Conservation (phyloP, 2,329 filamentous ascomycete species). For the Metarhizium brunneum region DNA sequence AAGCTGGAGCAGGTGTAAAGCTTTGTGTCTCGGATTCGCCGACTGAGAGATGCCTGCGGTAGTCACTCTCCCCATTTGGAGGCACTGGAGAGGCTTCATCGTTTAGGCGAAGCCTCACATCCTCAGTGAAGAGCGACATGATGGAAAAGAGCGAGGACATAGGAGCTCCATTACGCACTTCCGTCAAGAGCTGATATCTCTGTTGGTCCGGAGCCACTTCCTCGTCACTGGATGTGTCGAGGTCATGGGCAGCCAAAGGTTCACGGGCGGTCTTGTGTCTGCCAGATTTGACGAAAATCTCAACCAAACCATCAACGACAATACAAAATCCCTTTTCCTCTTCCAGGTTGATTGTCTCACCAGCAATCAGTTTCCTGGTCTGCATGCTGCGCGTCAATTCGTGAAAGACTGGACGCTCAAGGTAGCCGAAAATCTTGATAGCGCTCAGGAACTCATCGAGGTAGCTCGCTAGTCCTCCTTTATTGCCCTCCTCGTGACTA, state of each 20-base stretch:
- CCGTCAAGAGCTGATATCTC: constrained; percentile 88
- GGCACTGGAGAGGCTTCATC: constrained; percentile 38
- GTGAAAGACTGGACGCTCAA: constrained; percentile 94
- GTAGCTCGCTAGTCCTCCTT: constrained; percentile 90
- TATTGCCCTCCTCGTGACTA: constrained; percentile 78
- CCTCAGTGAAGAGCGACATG: constrained; percentile 91
- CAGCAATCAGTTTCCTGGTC: constrained; percentile 89
- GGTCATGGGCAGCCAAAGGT: constrained; percentile 20
- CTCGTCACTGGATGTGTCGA: constrained; percentile 53
- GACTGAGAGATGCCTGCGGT: constrained; percentile 19
- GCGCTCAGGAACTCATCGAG: constrained; percentile 96
- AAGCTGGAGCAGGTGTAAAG: constrained; percentile 9
- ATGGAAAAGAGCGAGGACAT: constrained; percentile 99
- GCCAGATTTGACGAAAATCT: constrained; percentile 95
- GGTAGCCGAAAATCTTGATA: constrained; percentile 97
- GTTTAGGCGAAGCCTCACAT: constrained; percentile 71
- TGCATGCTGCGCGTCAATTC: constrained; percentile 98
- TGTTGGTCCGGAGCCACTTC: constrained; percentile 60
- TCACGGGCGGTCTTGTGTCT: constrained; percentile 12
- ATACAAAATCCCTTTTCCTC: constrained; percentile 98
- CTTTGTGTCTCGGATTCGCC: constrained; percentile 8
- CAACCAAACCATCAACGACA: constrained; percentile 90
- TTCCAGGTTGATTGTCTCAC: constrained; percentile 88
- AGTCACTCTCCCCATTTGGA: constrained; percentile 14
- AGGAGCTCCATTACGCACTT: constrained; percentile 93